These are phyloP conservation scores for Dictyostelium firmibasis DNA, from an alignment of 78 protist genomes.

Conservation along the genomic window DNA sequence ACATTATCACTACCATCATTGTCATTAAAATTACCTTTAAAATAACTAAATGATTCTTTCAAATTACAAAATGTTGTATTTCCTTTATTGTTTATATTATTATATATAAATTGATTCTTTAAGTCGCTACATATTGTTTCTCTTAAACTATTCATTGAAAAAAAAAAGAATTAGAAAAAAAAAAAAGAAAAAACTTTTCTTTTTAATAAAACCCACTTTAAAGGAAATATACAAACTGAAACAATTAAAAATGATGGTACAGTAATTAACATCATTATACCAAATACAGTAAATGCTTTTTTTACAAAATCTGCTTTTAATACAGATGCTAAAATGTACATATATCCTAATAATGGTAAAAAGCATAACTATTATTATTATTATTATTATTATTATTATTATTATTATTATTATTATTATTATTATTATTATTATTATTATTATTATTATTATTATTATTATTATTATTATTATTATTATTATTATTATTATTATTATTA, in stretches of 20 bases:
- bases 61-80: neutral
- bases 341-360: neutral
- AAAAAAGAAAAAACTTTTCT: no score
- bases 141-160: neutral
- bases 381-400: neutral
- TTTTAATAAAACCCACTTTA: neutral
- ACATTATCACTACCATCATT: no score
- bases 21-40: neutral
- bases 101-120: neutral
- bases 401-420: no score
- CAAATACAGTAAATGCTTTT: neutral
- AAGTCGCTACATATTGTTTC: neutral
- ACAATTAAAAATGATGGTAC: neutral
- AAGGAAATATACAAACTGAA: neutral
- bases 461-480: no score
- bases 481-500: no score
- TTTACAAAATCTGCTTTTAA: neutral
- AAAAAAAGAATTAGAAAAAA: no score
- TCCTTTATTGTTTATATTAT: neutral
- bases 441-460: no score
- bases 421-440: no score
- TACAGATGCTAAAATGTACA: neutral
- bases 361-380: neutral
- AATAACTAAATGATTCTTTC: neutral
- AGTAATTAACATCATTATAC: neutral